These are phyloP conservation scores for Ogataea dorogensis DNA, from an alignment of 805 yeast genomes.

Conservation along the genomic window DNA sequence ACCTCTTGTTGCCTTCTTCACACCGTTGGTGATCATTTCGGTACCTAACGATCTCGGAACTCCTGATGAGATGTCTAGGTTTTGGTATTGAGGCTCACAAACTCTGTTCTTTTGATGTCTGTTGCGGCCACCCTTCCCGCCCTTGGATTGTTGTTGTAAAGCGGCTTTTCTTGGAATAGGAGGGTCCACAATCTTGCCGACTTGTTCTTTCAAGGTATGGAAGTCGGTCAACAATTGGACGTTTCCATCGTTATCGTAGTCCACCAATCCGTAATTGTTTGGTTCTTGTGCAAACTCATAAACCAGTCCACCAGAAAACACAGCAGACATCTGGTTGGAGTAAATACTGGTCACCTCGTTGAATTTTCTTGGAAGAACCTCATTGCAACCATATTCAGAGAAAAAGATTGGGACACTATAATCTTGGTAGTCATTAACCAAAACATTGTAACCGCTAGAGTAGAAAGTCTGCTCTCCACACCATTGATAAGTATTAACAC, in stretches of 20 bases:
- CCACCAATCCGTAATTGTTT: conserved; percentile 76
- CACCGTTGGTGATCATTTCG: conserved; percentile 49
- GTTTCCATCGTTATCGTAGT: conserved; percentile 42
- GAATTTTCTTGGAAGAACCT: conserved; percentile 72
- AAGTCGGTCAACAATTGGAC: conserved; percentile 45
- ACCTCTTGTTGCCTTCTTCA: conserved; percentile 44
- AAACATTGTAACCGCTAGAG: conserved; percentile 69
- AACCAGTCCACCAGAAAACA: conserved; percentile 82
- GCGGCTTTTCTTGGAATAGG: conserved; percentile 22
- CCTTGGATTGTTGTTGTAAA: conserved; percentile 16
- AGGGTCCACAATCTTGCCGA: conserved; percentile 34
- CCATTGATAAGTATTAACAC: conserved; percentile 81
- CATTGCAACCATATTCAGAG: conserved; percentile 92
- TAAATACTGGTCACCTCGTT: conserved; percentile 72
- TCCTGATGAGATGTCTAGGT: conserved; percentile 41
- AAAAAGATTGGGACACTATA: conserved; percentile 79
- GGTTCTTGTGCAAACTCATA: conserved; percentile 79
- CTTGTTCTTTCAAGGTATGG: conserved; percentile 42
- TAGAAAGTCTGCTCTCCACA: conserved; percentile 84
- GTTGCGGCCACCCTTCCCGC: conserved; percentile 20
- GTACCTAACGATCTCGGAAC: conserved; percentile 45
- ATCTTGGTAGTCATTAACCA: conserved; percentile 67
- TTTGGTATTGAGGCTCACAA: conserved; percentile 42
- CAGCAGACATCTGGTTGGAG: conserved; percentile 68
- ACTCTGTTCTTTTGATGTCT: conserved; percentile 18